A percentile compares a stretch with the other conserved stretches of the same genome.
These are phyloP conservation scores for Rhodotorula glutinis DNA, from an alignment of 1,284 basidiomycete genomes.

Conservation along the genomic window DNA sequence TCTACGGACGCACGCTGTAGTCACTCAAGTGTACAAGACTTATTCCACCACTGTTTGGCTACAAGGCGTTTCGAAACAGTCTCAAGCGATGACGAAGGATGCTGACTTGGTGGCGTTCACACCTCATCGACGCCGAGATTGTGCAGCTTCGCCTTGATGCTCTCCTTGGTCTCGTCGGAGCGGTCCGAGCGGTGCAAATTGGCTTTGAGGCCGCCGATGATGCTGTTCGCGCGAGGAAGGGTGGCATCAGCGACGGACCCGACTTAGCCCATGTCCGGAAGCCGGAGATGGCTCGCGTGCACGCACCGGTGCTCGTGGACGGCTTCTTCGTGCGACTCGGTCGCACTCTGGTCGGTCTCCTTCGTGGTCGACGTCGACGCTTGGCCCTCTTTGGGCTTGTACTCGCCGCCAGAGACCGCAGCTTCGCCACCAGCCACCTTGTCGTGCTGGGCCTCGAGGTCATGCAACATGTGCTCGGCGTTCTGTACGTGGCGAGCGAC, in stretches of 20 bases:
- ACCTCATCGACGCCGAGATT: conserved; percentile 3
- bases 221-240: neutral
- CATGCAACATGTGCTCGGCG: conserved; percentile 16
- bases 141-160: conserved; percentile 1
- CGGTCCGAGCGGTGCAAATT: conserved; percentile 1
- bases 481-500: too few relatives aligned
- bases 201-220: conserved; percentile 14
- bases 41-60: too few relatives aligned
- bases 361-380: neutral
- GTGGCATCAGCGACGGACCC: neutral
- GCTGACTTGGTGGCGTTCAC: too few relatives aligned
- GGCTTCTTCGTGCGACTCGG: neutral
- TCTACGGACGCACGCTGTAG: too few relatives aligned
- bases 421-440: neutral
- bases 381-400: neutral
- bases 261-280: too few relatives aligned
- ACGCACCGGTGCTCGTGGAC: conserved; percentile 16
- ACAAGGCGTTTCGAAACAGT: neutral
- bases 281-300: neutral
- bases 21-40: too few relatives aligned
- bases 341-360: neutral
- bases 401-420: neutral
- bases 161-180: conserved; percentile 9
- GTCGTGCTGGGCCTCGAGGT: conserved; percentile 21
- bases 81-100: neutral